These are phyloP conservation scores for Quercus tomentella DNA, from an alignment of 331 rosid species.

Conservation along the genomic window DNA sequence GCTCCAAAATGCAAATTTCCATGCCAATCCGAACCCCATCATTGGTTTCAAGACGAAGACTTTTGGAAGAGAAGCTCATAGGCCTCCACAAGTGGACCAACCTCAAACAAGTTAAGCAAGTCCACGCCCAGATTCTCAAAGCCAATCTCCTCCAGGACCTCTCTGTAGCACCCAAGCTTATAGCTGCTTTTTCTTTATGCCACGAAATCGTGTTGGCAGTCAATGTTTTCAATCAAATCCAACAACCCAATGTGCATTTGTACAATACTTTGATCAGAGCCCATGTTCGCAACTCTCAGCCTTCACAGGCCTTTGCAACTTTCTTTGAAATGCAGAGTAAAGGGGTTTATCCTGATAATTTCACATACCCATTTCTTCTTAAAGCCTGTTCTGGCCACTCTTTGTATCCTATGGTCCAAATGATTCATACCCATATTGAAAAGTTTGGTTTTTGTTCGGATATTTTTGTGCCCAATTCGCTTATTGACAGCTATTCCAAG, in stretches of 20 bases:
- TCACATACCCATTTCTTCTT: constrained; percentile 57
- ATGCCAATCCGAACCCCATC: constrained; percentile 46
- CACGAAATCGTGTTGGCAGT: constrained; percentile 50
- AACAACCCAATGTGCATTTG: constrained; percentile 48
- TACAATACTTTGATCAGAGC: constrained; percentile 66
- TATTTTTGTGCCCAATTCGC: constrained; percentile 70
- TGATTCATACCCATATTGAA: constrained; percentile 60
- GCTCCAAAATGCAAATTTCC: constrained; percentile 44
- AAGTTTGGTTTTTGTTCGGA: constrained; percentile 56
- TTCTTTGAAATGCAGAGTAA: constrained; percentile 53
- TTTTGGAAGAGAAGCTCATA: constrained; percentile 63
- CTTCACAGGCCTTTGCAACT: constrained; percentile 32
- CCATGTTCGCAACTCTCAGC: constrained; percentile 48
- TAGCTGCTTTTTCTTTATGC: constrained; percentile 59
- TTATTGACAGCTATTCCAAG: constrained; percentile 56
- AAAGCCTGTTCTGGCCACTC: constrained; percentile 40
- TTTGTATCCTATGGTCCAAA: constrained; percentile 41
- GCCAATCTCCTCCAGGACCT: constrained; percentile 57
- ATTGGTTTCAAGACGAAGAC: constrained; percentile 65
- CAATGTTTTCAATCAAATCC: constrained; percentile 55
- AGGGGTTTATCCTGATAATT: constrained; percentile 51
- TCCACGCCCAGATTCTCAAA: constrained; percentile 77
- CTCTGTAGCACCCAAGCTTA: constrained; percentile 60
- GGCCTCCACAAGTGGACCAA: constrained; percentile 61
- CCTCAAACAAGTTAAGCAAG: constrained; percentile 55